Base-by-base conservation (phyloP, 148 eudicot species). In the Rhododendron williamsianum region DNA sequence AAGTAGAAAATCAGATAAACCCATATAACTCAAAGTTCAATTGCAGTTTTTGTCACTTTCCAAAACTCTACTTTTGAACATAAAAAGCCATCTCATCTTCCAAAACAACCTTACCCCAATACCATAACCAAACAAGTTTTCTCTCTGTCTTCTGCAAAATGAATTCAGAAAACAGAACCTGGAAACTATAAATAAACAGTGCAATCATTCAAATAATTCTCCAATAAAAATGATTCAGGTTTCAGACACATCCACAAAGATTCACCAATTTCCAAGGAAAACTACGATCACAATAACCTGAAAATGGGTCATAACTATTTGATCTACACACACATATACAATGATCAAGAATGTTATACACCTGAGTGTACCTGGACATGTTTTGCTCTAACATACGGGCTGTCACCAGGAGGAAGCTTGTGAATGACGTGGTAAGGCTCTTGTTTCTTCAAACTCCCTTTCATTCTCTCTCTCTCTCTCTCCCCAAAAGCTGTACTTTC, bases 371-470 rank as follows among this genome's bases (percentile, higher is more conserved):
- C 91, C 84, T 91, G 93, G 65, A 84, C 77, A 65, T 90, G 88
- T 81, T 91, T 91, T 80, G 93, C 93, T 77, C 90, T 83, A 67
- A 91, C 93, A 78, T 91, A 91, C 12, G 90, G 93, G 82, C 85
- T 88, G 49, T 91, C 93, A 38, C 93, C 93, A 56, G 90, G 63
- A 51, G 93, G 93, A 46, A 91, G 87, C 79, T 90, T 91, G 67
- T 91, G 87, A 82, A 85, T 3, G 4, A 90, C 89, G 67, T 88
- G 90, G 45, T 79, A 88, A 38, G 86, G 58, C 41, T 87, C 86
- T 84, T 18, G 83, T 84, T 80, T 81, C 82, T 81, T 86, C 45
- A 21, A 74, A 76, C 36, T 74, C 19, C 71, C 58, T 72, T 78
- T 78, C 82, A 78, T 85, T 41, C 71, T 13, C 27, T n/a, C 81